Evolutionary conservation across 495 filamentous ascomycete genomes (phyloP).

Genomic region (Penicillium atrosanguineum): DNA sequence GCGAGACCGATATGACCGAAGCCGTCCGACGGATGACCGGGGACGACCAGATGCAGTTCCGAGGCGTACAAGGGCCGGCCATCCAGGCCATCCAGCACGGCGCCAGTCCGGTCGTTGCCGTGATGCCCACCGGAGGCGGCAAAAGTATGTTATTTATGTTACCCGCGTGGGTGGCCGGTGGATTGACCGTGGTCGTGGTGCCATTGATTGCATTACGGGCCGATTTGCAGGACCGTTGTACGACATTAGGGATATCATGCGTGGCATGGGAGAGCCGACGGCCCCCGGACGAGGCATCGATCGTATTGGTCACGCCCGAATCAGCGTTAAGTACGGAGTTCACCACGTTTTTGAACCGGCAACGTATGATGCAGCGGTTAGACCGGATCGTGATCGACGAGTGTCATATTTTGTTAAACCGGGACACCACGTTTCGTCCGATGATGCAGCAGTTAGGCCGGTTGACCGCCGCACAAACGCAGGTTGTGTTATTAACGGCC

Average conservation of each 20-base stretch:
- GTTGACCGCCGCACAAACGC: background rate
- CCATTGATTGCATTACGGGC: constrained; percentile 12
- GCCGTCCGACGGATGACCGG: constrained; percentile 6
- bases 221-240: constrained; percentile 11
- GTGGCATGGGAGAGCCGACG: constrained; percentile 1
- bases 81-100: too few species aligned
- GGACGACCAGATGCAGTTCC: too few species aligned
- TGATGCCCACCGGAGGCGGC: too few species aligned
- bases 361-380: background rate
- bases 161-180: constrained; percentile 16
- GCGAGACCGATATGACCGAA: constrained; percentile 10
- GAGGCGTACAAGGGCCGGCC: too few species aligned
- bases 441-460: background rate
- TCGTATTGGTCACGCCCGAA: constrained; percentile 23
- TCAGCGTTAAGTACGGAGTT: constrained; percentile 1
- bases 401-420: constrained; percentile 1
- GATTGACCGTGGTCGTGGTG: constrained; percentile 5
- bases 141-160: too few species aligned
- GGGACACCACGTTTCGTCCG: background rate
- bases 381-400: constrained; percentile 1
- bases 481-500: constrained; percentile 25
- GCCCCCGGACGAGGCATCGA: constrained; percentile 9
- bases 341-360: background rate
- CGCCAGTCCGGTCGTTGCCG: too few species aligned
- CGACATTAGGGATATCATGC: constrained; percentile 4